Evolutionary conservation across 2,329 filamentous ascomycete species (phyloP).

Genomic region (Westerdykella ornata): DNA sequence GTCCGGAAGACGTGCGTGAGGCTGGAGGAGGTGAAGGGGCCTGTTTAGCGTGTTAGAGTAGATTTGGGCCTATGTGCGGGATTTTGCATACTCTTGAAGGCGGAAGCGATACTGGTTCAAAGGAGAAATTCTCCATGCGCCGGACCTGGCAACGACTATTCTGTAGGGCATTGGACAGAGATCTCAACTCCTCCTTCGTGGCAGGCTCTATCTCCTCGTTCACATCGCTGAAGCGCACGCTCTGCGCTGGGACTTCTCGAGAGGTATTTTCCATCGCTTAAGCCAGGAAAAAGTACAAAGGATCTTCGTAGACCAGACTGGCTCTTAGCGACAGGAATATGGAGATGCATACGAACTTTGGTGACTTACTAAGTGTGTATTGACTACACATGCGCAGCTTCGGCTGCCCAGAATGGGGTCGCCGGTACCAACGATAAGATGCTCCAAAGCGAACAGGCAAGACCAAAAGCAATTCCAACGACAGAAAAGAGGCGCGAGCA

Average conservation of each 20-base stretch:
- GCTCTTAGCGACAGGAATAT: too few species aligned
- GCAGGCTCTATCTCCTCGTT: constrained; percentile 37
- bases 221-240: constrained; percentile 38
- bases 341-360: too few species aligned
- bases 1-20: constrained; percentile 44
- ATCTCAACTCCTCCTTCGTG: constrained; percentile 58
- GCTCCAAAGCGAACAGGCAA: too few species aligned
- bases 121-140: constrained; percentile 79
- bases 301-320: too few species aligned
- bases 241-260: constrained; percentile 22
- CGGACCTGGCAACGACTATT: constrained; percentile 71
- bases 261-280: constrained; percentile 3
- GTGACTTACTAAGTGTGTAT: too few species aligned
- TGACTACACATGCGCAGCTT: too few species aligned
- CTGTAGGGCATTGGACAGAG: constrained; percentile 65
- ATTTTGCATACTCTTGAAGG: constrained; percentile 63
- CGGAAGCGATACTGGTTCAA: constrained; percentile 85
- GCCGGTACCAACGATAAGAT: too few species aligned
- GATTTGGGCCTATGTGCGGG: constrained; percentile 18
- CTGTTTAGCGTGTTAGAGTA: constrained; percentile 29
- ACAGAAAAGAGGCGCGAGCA: too few species aligned
- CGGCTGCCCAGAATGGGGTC: too few species aligned
- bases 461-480: too few species aligned
- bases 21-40: constrained; percentile 44
- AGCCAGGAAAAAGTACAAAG: too few species aligned